Percentiles rank a stretch among this genome's conserved stretches.
phyloP scores from a whole-genome alignment of 352 stramenopile species.

The Aphanomyces stellatus region DNA sequence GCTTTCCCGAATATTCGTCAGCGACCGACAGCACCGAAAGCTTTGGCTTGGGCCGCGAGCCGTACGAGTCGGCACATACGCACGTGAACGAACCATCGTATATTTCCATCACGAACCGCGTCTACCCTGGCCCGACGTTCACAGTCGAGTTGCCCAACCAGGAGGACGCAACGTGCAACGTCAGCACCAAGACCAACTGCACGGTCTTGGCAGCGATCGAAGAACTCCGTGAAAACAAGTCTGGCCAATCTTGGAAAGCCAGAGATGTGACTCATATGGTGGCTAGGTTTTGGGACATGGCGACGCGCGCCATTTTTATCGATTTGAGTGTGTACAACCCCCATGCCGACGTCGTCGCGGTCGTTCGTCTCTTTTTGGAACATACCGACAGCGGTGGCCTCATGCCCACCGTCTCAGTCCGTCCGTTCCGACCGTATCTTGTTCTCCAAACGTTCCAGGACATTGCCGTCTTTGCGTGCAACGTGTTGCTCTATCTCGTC shows the following conservation, averaged over 20 bases:
- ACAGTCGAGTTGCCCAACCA: slow-evolving; percentile 10
- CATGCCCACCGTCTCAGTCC: neutral
- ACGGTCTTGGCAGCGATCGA: neutral
- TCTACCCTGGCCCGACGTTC: slow-evolving; percentile 12
- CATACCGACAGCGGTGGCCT: slow-evolving; percentile 9
- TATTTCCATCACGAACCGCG: slow-evolving; percentile 17
- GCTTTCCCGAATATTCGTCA: slow-evolving; percentile 16
- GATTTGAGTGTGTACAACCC: slow-evolving; percentile 18
- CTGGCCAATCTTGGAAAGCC: neutral
- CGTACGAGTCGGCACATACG: neutral
- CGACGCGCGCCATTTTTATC: slow-evolving; percentile 16
- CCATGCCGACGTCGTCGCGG: neutral
- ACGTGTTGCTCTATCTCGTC: slow-evolving; percentile 6
- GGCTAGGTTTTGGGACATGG: slow-evolving; percentile 14
- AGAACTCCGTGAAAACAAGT: slow-evolving; percentile 12
- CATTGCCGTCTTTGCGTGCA: neutral
- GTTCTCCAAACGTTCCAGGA: neutral
- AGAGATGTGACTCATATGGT: neutral
- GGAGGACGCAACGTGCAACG: neutral
- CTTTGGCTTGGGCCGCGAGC: slow-evolving; percentile 1
- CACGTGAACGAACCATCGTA: slow-evolving; percentile 1
- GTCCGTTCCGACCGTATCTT: neutral
- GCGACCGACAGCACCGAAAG: slow-evolving; percentile 1
- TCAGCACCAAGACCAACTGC: neutral
- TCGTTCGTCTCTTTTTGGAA: slow-evolving; percentile 15